Conservation (phyloP, 1,284 basidiomycete genomes). For the Apiotrichum domesticum region DNA sequence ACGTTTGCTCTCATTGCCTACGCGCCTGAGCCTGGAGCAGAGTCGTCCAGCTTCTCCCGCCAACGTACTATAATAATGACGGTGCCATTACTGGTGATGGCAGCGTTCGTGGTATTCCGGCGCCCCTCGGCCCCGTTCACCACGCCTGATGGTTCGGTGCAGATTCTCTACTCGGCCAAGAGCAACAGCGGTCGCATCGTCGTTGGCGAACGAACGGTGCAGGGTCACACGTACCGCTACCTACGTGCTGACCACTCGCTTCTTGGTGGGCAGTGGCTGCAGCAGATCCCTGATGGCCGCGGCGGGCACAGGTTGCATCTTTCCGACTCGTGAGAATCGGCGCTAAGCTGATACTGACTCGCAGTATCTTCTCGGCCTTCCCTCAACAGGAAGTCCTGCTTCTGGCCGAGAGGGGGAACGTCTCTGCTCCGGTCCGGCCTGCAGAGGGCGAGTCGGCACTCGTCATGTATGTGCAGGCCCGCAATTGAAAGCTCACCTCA, state of each 20-base stretch:
- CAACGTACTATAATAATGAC: no score
- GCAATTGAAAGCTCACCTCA: conserved; percentile 35
- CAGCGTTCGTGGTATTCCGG: background rate
- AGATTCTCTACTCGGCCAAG: conserved; percentile 43
- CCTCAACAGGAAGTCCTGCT: conserved; percentile 75
- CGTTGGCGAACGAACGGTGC: conserved; percentile 56
- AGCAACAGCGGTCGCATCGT: conserved; percentile 69
- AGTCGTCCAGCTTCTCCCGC: no score
- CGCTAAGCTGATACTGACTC: no score
- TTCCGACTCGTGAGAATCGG: conserved; percentile 50
- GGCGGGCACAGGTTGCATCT: conserved; percentile 42
- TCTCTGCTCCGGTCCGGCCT: background rate
- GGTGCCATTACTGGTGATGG: background rate
- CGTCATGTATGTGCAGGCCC: conserved; percentile 24
- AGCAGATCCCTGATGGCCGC: conserved; percentile 5
- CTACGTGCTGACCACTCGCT: conserved; percentile 81
- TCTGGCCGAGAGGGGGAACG: conserved; percentile 51
- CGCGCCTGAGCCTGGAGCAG: no score
- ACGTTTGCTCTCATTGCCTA: no score
- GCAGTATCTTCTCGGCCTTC: conserved; percentile 74
- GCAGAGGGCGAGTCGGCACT: conserved; percentile 18
- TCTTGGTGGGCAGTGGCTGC: conserved; percentile 81
- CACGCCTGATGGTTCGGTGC: background rate
- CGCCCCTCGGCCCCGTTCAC: background rate
- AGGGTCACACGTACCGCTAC: conserved; percentile 59